These are phyloP conservation scores for Eudorina sp. DNA, from an alignment of 139 green algal species.

Conservation along the genomic window DNA sequence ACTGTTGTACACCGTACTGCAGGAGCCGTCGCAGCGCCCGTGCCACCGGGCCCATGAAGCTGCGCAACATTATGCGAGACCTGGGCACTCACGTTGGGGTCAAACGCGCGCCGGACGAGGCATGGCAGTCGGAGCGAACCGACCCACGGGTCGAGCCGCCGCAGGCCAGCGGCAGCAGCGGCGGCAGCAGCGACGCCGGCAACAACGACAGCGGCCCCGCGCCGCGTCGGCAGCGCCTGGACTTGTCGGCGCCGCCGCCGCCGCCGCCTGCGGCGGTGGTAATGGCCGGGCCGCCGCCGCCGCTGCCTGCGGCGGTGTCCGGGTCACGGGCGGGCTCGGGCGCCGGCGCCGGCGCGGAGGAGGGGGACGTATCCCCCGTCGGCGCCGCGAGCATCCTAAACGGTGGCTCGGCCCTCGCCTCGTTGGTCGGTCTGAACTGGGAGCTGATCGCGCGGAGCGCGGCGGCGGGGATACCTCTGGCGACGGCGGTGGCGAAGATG, in stretches of 20 bases:
- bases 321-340: too few species aligned
- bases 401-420: not conserved
- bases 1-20: too few species aligned
- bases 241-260: too few species aligned
- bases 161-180: not conserved
- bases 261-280: too few species aligned
- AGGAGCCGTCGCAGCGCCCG: not conserved
- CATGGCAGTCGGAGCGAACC: not conserved
- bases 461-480: not conserved
- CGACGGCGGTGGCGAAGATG: not conserved
- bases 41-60: not conserved
- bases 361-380: too few species aligned
- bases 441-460: not conserved
- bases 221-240: not conserved
- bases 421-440: not conserved
- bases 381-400: too few species aligned
- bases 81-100: not conserved
- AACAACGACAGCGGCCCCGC: not conserved
- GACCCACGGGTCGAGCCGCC: not conserved
- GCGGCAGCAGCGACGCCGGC: not conserved
- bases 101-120: not conserved
- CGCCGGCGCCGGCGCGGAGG: too few species aligned
- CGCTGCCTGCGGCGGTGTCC: too few species aligned
- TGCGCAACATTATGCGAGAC: constrained; percentile 20
- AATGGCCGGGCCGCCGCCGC: too few species aligned